Evolutionary conservation across 352 stramenopile genomes (phyloP), one percentile per base, ranked within the genome.

Genomic region (Peronospora tabacina): DNA sequence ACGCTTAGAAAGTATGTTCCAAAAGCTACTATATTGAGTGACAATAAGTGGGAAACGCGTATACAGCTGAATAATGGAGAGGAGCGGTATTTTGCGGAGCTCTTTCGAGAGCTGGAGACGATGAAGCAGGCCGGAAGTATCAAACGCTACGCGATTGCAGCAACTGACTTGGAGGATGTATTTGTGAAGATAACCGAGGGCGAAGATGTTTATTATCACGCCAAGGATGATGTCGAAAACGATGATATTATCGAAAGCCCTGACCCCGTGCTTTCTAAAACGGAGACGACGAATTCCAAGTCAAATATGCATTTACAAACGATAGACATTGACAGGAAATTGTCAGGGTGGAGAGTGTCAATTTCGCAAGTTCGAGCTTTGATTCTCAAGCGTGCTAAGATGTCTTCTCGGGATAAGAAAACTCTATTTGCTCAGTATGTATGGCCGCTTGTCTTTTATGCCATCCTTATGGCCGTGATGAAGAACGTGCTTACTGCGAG

Each of bases 121-220:
- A 70, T 86, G 67, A 82, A 86, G 40, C 50, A 67, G 12, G 52
- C 60, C 6, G 46, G 74, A 5, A 39, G 58, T 2, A 95, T 98
- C 52, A 85, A 81, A 16, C 81, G 84, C 8, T 99, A 99, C 66
- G 96, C 96, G 0, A 82, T 99, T 15, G 88, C 87, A 29, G 95
- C 98, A 6, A 99, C 97, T 5, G 98, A 97, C n/a, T 73, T 99
- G 1, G 97, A 99, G 61, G 97, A 99, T 68, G 96, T 98, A 0
- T 99, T 99, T 68, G 77, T 99, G 2, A 79, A 94, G 34, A 92
- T 98, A 45, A 92, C 88, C 0, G 72, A 94, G 44, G 75, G 74
- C 10, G 76, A 86, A 48, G 66, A 76, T 15, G 68, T 86, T 5
- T 89, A 90, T 52, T 71, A 88, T 46, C 72, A 88, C 49, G 70